Evolutionary conservation across 257 asterid genomes (phyloP).

Genomic region (Mitragyna speciosa): DNA sequence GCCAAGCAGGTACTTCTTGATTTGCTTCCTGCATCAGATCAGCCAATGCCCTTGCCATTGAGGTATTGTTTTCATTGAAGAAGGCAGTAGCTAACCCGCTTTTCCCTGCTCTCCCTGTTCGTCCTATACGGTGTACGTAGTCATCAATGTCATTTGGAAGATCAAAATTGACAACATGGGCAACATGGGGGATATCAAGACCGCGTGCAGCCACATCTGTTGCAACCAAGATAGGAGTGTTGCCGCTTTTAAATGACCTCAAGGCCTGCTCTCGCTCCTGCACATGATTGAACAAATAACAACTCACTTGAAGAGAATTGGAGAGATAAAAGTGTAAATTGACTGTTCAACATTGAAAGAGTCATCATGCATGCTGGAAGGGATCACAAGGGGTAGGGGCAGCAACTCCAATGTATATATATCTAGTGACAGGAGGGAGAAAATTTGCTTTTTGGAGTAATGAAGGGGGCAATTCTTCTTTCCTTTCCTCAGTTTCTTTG

Average conservation of each 20-base stretch:
- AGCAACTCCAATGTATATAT: background rate
- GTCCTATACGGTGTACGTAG: slow-evolving; percentile 92
- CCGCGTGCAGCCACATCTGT: slow-evolving; percentile 99
- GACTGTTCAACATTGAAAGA: background rate
- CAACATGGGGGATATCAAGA: slow-evolving; percentile 93
- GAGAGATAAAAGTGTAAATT: background rate
- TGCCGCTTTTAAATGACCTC: slow-evolving; percentile 86
- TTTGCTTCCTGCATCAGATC: slow-evolving; percentile 95
- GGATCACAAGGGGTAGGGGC: background rate
- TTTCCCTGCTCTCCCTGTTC: slow-evolving; percentile 96
- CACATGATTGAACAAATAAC: background rate
- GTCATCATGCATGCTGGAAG: background rate
- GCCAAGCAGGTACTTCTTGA: slow-evolving; percentile 97
- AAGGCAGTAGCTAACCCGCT: slow-evolving; percentile 90
- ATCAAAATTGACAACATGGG: slow-evolving; percentile 90
- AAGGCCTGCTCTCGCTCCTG: slow-evolving; percentile 91
- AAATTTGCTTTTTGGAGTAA: background rate
- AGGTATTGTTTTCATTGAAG: slow-evolving; percentile 74
- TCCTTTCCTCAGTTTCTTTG: no score
- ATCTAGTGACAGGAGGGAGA: no score
- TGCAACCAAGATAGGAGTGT: slow-evolving; percentile 86
- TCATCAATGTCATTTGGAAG: slow-evolving; percentile 93
- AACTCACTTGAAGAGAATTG: background rate
- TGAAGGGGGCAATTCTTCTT: background rate
- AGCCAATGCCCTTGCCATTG: slow-evolving; percentile 69